Evolutionary conservation across 2,329 filamentous ascomycete species (phyloP), one percentile per base, ranked within the genome.

Genomic region (Dactylella cylindrospora): DNA sequence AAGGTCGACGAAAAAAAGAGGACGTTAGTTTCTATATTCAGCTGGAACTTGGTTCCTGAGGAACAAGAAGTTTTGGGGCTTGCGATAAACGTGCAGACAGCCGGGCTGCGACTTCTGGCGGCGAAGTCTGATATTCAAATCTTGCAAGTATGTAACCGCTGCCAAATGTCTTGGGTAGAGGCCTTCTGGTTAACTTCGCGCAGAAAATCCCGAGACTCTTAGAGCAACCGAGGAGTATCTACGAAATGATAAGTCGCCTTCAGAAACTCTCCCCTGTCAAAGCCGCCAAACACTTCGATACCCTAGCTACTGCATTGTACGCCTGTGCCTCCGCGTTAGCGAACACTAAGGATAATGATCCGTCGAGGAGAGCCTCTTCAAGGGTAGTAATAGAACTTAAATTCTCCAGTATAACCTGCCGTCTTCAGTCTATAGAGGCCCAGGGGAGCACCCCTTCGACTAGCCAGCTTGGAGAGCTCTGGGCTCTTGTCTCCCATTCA

Each of bases 141-240:
- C 5, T 19, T 61, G 5, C 47, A 53, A 43, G 55, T 61, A 53
- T 41, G 28, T 45, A 40, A 43, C 26, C 4, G n/a, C 32, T 23
- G 13, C 8, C 25, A 19, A 15, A 38, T 20, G 5, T 36, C 3
- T 28, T n/a, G n/a, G n/a, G n/a, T n/a, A n/a, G n/a, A n/a, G n/a
- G n/a, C n/a, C n/a, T n/a, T n/a, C n/a, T n/a, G n/a, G n/a, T n/a
- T n/a, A n/a, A n/a, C n/a, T 20, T 36, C 31, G 10, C 25, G 7
- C 35, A 61, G 55, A 61, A 61, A 49, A 31, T 61, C 19, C 40
- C 47, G 4, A 49, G 38, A 35, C 46, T 47, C 22, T 28, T 61
- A 13, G 28, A 53, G 29, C 55, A 26, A 10, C 46, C 47, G 12
- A 61, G 47, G 9, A 53, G 38, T 26, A 9, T 47, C 12, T 53